Evolutionary conservation across 306 rosid genomes (phyloP), one percentile per base, ranked within the genome.

Genomic region (Fragaria nilgerrensis): DNA sequence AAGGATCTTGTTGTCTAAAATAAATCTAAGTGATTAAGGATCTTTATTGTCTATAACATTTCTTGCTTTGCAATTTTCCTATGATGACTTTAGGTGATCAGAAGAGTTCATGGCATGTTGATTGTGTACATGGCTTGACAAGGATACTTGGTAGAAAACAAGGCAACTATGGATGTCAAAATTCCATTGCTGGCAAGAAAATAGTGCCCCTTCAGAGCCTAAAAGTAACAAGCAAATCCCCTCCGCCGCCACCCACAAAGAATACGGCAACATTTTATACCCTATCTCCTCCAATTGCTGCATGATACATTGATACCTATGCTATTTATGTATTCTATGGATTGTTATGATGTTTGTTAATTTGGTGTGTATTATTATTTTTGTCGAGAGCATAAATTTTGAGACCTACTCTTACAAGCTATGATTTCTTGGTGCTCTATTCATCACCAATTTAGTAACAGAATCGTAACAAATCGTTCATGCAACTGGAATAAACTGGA

Each of bases 261-360:
- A 58, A 58, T 22, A 22, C 1, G 32, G 64, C 64, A 58, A 22
- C 32, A 22, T 9, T 8, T 16, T 52, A 52, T 58, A 22, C 16
- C 5, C 5, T 22, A 58, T 58, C 64, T 58, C 34, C 64, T 58
- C 64, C 32, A 2, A 27, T 55, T 9, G 78, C 85, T 92, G 68
- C 93, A 92, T 32, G 34, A 32, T 32, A 32, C 4, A 32, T 32
- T 88, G 85, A 72, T 49, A 49, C 7, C 55, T 50, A 19, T 17
- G 58, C 19, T 50, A 5, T 48, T 19, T 19, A 1, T 50, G 58
- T 50, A 19, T 17, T 17, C 9, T 19, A 17, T 5, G 6, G 56
- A 48, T 15, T 5, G 20, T 6, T 48, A 1, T 15, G 53, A 48
- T 48, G 53, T 48, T 48, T 48, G 53, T 48, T 48, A 13, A 48